Evolutionary conservation across 192 early-diverging fungal species (phyloP).

Genomic region (Backusella mclennaniae): DNA sequence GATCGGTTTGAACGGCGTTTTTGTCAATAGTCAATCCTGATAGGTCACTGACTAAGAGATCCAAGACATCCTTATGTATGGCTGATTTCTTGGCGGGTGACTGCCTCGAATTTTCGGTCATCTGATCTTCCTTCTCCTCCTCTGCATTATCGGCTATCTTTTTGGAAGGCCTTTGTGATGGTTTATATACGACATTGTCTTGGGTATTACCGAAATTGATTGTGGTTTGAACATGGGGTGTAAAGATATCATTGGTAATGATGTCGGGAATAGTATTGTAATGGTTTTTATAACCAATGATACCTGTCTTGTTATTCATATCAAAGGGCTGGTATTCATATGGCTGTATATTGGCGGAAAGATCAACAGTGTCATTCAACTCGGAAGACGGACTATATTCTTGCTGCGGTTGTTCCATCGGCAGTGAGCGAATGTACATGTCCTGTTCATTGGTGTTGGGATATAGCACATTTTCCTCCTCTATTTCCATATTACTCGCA

Average conservation of each 20-base stretch:
- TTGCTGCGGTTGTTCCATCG: neutral
- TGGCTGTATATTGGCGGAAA: neutral
- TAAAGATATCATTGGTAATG: neutral
- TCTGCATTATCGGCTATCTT: neutral
- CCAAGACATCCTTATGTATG: constrained; percentile 7
- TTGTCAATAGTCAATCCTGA: neutral
- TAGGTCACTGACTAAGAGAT: constrained; percentile 6
- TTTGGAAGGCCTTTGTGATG: neutral
- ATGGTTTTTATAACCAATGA: neutral
- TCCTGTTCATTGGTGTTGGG: constrained; percentile 6
- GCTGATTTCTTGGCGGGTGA: constrained; percentile 16
- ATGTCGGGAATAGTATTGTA: neutral
- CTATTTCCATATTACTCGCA: neutral
- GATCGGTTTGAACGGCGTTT: neutral
- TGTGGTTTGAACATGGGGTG: neutral
- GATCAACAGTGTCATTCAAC: neutral
- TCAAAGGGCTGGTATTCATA: neutral
- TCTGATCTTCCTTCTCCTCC: neutral
- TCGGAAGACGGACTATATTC: neutral
- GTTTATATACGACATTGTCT: neutral
- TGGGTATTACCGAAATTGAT: neutral
- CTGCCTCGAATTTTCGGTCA: neutral
- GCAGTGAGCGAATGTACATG: constrained; percentile 16
- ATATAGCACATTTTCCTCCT: neutral
- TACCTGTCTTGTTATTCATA: neutral